Evolutionary conservation across 306 rosid species (phyloP).

Genomic region (Leucaena leucocephala): DNA sequence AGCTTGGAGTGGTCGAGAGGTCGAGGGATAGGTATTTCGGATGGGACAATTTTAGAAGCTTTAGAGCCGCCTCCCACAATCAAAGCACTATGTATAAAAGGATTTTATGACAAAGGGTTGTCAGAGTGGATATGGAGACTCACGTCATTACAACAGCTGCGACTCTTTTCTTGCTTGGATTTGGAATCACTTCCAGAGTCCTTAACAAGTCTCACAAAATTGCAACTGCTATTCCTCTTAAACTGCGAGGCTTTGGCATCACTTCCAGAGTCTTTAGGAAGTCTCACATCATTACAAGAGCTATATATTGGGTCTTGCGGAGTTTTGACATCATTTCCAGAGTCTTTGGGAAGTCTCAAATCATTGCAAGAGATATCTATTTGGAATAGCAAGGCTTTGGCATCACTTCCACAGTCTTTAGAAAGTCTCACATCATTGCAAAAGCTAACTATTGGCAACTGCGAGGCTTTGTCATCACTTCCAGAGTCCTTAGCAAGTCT

Average conservation of each 20-base stretch:
- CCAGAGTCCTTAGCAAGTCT: no score
- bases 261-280: neutral
- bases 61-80: neutral
- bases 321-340: no score
- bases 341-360: no score
- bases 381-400: no score
- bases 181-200: no score
- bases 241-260: neutral
- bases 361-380: no score
- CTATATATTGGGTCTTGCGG: neutral
- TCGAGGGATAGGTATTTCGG: no score
- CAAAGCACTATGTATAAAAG: fast-evolving
- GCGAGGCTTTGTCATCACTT: neutral
- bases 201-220: neutral
- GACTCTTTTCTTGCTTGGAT: no score
- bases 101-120: neutral
- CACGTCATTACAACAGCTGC: no score
- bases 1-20: no score
- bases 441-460: fast-evolving
- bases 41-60: neutral
- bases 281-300: neutral
- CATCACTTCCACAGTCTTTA: neutral
- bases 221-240: neutral
- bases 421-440: neutral
- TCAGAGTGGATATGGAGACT: neutral